Percentiles rank a stretch among this genome's conserved stretches.
Evolutionary conservation across 2,329 filamentous ascomycete species (phyloP).

Genomic region (Cladosporium oxysporum): DNA sequence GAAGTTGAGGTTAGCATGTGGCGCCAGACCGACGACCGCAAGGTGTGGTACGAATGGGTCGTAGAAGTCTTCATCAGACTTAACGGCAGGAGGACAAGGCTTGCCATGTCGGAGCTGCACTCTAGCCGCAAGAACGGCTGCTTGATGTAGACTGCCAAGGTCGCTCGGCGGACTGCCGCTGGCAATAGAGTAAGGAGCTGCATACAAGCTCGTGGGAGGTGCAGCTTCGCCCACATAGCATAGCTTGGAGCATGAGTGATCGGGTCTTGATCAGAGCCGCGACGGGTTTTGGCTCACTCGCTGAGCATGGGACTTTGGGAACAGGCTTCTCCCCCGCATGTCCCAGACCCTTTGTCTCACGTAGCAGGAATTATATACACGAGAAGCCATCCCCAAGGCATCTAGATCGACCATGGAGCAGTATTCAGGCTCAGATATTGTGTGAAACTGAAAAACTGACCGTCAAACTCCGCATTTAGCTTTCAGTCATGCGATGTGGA

Average conservation of each 20-base stretch:
- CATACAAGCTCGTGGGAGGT: neutral
- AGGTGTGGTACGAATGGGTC: constrained; percentile 99
- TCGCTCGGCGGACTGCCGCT: neutral
- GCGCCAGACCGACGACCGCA: constrained; percentile 90
- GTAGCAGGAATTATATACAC: neutral
- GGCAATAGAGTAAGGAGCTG: too few relatives aligned
- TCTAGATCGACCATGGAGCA: neutral
- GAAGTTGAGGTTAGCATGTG: constrained; percentile 93
- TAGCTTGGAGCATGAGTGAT: neutral
- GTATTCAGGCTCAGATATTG: neutral
- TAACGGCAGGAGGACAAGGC: constrained; percentile 55
- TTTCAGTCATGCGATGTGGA: neutral
- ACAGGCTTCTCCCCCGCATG: neutral
- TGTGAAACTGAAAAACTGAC: neutral
- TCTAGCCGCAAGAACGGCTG: constrained; percentile 70
- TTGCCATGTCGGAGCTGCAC: constrained; percentile 66
- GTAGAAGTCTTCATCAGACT: constrained; percentile 69
- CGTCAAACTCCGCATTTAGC: neutral
- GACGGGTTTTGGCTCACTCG: neutral
- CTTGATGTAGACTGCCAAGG: constrained; percentile 56
- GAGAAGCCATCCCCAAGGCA: neutral
- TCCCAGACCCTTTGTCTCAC: neutral
- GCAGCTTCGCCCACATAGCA: neutral
- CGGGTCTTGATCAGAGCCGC: neutral
- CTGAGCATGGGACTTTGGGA: neutral